Evolutionary conservation across 164 flowering plant genomes (phyloP).

Genomic region (Malania oleifera): DNA sequence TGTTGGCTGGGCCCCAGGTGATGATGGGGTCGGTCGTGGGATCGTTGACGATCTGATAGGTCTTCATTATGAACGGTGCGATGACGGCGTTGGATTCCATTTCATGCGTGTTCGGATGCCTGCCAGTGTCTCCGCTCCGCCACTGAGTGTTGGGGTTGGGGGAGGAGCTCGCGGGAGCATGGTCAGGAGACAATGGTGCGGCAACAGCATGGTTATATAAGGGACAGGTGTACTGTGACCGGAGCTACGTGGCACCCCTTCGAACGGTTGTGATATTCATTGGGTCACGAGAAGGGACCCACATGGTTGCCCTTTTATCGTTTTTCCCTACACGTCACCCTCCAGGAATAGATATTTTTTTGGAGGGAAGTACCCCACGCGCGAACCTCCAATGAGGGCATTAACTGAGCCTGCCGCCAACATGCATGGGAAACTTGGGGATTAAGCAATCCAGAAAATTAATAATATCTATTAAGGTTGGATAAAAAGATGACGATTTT

Average conservation of each 20-base stretch:
- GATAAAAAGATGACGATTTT: too few relatives aligned
- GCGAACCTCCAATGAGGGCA: too few relatives aligned
- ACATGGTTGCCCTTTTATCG: constrained; percentile 17
- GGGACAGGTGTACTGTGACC: constrained; percentile 1
- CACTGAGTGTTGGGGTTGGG: too few relatives aligned
- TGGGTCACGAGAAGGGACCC: constrained; percentile 22
- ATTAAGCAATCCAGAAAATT: too few relatives aligned
- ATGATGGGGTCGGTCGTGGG: constrained; percentile 54
- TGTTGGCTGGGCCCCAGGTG: constrained; percentile 64
- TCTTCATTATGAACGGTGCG: constrained; percentile 82
- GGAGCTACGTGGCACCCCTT: constrained; percentile 19
- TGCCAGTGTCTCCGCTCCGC: too few relatives aligned
- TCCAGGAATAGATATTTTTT: constrained; percentile 16
- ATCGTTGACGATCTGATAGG: constrained; percentile 82
- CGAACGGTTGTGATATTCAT: constrained; percentile 9
- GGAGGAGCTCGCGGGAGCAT: too few relatives aligned
- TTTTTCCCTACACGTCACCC: constrained; percentile 15
- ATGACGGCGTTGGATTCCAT: constrained; percentile 26
- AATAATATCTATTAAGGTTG: too few relatives aligned
- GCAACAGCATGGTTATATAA: constrained; percentile 14
- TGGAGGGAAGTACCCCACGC: background rate
- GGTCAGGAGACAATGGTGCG: background rate
- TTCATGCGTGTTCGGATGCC: too few relatives aligned
- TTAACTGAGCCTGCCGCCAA: too few relatives aligned
- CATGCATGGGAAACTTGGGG: too few relatives aligned